Conservation (phyloP, 108 stramenopile species). For the Poteriospumella lacustris region DNA sequence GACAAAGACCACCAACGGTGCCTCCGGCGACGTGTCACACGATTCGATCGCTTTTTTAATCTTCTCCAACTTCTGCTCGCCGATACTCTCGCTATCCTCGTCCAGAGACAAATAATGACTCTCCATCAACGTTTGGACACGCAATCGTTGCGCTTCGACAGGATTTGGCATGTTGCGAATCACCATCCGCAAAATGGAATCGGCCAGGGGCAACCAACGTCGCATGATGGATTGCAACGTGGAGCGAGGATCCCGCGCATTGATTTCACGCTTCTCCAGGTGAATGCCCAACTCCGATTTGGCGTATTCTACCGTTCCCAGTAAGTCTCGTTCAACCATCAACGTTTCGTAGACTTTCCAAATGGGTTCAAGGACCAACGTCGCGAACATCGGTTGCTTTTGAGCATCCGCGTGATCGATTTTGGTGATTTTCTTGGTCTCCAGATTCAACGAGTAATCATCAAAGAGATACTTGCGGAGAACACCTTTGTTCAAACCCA, state of each 20-base stretch:
- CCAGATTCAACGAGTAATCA: constrained; percentile 45
- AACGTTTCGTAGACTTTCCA: constrained; percentile 54
- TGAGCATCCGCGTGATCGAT: not conserved
- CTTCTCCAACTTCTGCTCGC: not conserved
- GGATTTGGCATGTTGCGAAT: constrained; percentile 48
- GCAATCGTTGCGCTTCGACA: constrained; percentile 33
- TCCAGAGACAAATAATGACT: not conserved
- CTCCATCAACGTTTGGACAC: constrained; percentile 1
- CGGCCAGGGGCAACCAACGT: constrained; percentile 54
- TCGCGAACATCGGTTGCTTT: constrained; percentile 48
- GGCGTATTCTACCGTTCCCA: constrained; percentile 21
- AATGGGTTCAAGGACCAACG: constrained; percentile 52
- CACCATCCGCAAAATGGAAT: constrained; percentile 55
- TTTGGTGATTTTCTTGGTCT: constrained; percentile 47
- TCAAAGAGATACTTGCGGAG: constrained; percentile 52
- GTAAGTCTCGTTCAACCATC: constrained; percentile 26
- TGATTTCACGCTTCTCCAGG: not conserved
- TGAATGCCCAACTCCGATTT: constrained; percentile 24
- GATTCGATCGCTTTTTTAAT: constrained; percentile 27
- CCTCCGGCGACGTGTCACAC: constrained; percentile 38
- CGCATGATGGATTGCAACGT: constrained; percentile 45
- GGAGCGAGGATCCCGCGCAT: constrained; percentile 14
- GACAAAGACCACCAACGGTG: constrained; percentile 48
- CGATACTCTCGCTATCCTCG: not conserved
- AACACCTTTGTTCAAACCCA: constrained; percentile 39